Percentiles rank a stretch among this genome's conserved stretches.
Conservation (phyloP, 768 basidiomycete species). For the Pisolithus sp. region DNA sequence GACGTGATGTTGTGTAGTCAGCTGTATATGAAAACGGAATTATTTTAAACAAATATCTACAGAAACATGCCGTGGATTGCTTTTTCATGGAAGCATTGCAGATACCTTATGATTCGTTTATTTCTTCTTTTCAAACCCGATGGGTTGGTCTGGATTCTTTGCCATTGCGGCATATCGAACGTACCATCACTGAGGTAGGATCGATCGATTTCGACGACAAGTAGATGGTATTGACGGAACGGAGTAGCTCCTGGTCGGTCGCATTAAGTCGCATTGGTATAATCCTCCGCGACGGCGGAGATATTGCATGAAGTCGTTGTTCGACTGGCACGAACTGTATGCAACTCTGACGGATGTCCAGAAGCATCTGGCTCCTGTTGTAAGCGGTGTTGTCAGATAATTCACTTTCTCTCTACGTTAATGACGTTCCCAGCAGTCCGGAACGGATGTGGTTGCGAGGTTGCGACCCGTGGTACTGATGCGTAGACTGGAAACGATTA, state of each 20-base stretch:
- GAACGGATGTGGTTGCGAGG: slow-evolving; percentile 23
- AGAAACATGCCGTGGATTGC: slow-evolving; percentile 51
- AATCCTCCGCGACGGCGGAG: slow-evolving; percentile 66
- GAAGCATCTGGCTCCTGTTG: slow-evolving; percentile 13
- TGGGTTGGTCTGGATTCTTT: slow-evolving; percentile 32
- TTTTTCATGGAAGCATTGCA: slow-evolving; percentile 63
- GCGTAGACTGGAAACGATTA: slow-evolving; percentile 55
- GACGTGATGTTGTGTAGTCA: slow-evolving; percentile 34
- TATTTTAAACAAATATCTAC: slow-evolving; percentile 45
- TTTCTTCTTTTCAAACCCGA: slow-evolving; percentile 30
- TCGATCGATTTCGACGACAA: not conserved
- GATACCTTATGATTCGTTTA: slow-evolving; percentile 42
- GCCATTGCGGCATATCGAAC: slow-evolving; percentile 38
- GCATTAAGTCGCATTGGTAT: slow-evolving; percentile 56
- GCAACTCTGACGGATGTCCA: slow-evolving; percentile 33
- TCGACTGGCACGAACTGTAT: slow-evolving; percentile 65
- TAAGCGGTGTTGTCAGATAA: not conserved
- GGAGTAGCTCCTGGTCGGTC: slow-evolving; percentile 49
- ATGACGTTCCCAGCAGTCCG: slow-evolving; percentile 13
- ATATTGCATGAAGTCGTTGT: slow-evolving; percentile 53
- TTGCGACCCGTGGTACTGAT: slow-evolving; percentile 35
- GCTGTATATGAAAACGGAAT: slow-evolving; percentile 50
- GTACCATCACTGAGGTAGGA: slow-evolving; percentile 32
- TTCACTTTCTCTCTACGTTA: not conserved
- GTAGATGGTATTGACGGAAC: not conserved